phyloP scores from a whole-genome alignment of 2,329 filamentous ascomycete species.

The Aspergillus fructus region DNA sequence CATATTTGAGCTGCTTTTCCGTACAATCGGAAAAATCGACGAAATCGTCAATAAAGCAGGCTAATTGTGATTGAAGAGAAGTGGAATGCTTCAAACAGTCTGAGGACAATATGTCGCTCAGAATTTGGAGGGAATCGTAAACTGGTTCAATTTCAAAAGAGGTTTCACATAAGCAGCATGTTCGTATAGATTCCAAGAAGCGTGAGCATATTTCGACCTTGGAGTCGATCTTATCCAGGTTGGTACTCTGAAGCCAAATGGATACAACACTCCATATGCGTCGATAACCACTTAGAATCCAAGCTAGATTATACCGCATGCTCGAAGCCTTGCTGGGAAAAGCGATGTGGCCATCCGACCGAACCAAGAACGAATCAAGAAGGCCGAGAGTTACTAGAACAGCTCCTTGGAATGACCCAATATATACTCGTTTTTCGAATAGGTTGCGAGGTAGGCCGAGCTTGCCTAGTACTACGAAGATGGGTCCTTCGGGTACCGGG shows the following conservation, averaged over 20 bases:
- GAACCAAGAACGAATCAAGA: constrained; percentile 30
- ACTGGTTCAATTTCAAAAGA: constrained; percentile 28
- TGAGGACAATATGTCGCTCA: constrained; percentile 30
- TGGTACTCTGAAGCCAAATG: constrained; percentile 25
- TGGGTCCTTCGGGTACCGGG: constrained; percentile 25
- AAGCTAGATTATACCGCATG: constrained; percentile 34
- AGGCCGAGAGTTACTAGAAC: constrained; percentile 27
- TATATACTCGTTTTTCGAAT: constrained; percentile 22
- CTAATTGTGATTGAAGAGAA: constrained; percentile 31
- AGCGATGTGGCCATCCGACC: constrained; percentile 7
- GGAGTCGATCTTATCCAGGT: constrained; percentile 14
- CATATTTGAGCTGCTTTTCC: constrained; percentile 18
- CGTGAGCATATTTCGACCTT: constrained; percentile 25
- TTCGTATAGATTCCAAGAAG: constrained; percentile 26
- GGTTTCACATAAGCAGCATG: constrained; percentile 22
- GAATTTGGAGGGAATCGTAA: constrained; percentile 30
- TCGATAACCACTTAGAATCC: constrained; percentile 33
- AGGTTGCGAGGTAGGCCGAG: constrained; percentile 32
- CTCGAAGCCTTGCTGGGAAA: constrained; percentile 21
- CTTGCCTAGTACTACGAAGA: constrained; percentile 31
- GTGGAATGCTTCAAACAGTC: constrained; percentile 22
- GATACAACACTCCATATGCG: constrained; percentile 33
- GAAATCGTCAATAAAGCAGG: constrained; percentile 29
- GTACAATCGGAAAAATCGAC: constrained; percentile 20
- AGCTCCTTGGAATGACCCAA: constrained; percentile 31